Evolutionary conservation across 768 basidiomycete genomes (phyloP).

Genomic region (Megacollybia marginata): DNA sequence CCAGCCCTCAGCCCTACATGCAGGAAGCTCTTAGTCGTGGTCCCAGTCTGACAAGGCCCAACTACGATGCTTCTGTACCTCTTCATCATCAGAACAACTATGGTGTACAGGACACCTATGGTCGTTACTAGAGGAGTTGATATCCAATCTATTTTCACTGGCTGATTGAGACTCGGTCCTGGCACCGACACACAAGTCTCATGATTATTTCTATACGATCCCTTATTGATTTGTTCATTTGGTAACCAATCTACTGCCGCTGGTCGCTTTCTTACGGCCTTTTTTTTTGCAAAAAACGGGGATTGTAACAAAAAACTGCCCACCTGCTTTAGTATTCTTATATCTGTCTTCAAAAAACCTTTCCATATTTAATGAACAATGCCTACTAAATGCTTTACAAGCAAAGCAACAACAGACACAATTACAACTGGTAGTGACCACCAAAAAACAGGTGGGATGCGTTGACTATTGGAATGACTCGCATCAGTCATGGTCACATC

Average conservation of each 20-base stretch:
- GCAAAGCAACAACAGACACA: too few species aligned
- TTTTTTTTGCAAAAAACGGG: neutral
- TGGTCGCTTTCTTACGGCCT: neutral
- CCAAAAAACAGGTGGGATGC: too few species aligned
- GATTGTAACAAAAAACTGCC: too few species aligned
- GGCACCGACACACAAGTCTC: too few species aligned
- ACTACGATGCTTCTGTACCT: constrained; percentile 53
- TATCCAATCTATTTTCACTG: neutral
- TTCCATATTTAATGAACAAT: too few species aligned
- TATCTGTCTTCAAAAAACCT: too few species aligned
- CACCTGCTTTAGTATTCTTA: too few species aligned
- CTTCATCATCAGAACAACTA: constrained; percentile 53
- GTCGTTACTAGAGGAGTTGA: constrained; percentile 1
- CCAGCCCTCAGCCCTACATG: constrained; percentile 65
- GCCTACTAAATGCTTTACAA: too few species aligned
- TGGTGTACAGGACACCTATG: constrained; percentile 27
- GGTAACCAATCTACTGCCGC: neutral
- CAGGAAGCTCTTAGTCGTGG: constrained; percentile 38
- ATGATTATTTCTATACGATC: neutral
- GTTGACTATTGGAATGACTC: too few species aligned
- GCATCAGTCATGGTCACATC: constrained; percentile 24
- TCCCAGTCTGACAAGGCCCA: constrained; percentile 36
- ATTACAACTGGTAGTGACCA: too few species aligned
- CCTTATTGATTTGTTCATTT: neutral
- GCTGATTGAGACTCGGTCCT: too few species aligned